Percentiles rank a stretch among this genome's conserved stretches.
phyloP scores from a whole-genome alignment of 257 asterid genomes.

The Osmanthus fragrans region DNA sequence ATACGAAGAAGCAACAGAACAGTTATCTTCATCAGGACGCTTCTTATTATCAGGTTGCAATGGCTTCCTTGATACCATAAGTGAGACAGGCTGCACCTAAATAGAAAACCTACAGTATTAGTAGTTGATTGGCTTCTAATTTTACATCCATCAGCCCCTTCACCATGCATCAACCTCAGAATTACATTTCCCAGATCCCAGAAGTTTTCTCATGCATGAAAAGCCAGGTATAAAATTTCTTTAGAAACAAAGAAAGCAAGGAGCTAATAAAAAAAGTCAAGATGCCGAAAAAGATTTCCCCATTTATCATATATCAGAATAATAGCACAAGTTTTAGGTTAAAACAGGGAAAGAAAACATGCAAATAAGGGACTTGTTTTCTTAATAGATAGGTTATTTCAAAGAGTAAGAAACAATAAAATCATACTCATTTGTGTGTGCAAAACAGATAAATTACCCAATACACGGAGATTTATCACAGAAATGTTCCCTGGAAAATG shows the following conservation, averaged over 20 bases:
- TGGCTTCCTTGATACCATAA: constrained; percentile 55
- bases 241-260: neutral
- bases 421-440: neutral
- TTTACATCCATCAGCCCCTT: constrained; percentile 14
- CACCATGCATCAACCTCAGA: neutral
- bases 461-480: neutral
- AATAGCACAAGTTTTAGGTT: neutral
- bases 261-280: neutral
- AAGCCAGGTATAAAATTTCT: neutral
- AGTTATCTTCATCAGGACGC: constrained; percentile 70
- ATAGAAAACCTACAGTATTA: constrained; percentile 23
- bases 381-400: no score
- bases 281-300: neutral
- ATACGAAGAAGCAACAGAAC: constrained; percentile 68
- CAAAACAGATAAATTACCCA: neutral
- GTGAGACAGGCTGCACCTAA: constrained; percentile 47
- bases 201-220: constrained; percentile 12
- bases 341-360: neutral
- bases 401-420: neutral
- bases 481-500: neutral
- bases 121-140: constrained; percentile 15
- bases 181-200: neutral
- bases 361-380: neutral
- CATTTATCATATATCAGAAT: neutral
- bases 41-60: constrained; percentile 71